Evolutionary conservation across 768 basidiomycete genomes (phyloP), one percentile per base, ranked within the genome.

Genomic region (Coprinopsis strossmayeri): DNA sequence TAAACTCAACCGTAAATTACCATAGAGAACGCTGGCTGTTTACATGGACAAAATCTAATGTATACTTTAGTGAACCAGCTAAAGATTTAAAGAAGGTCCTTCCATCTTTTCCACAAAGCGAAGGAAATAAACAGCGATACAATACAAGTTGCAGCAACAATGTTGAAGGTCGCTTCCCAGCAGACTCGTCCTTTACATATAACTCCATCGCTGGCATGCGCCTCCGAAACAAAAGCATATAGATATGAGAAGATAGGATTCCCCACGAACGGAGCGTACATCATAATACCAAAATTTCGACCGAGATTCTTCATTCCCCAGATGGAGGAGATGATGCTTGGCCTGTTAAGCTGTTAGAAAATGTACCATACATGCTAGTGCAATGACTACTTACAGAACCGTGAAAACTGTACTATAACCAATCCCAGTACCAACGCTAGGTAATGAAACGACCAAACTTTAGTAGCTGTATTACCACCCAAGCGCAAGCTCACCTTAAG

Each of bases 181-280:
- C 89, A 91, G 30, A 59, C 48, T 3, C 67, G 57, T 3, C 89
- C 87, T 35, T 60, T 58, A 55, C 88, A 90, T 2, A 79, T 62
- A 21, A 54, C 63, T 20, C 61, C 69, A n/a, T 60, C 65, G 3
- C 60, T 37, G 7, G 75, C 69, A 50, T 80, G 77, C 2, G 71
- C 64, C 2, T 73, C 74, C 4, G 83, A 75, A 40, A 87, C 59
- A 54, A 82, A 79, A 12, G 89, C 89, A 52, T 89, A 91, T 0
- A 91, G 59, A 61, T 87, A 90, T 2, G 89, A 88, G 61, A 89
- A 90, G 0, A 79, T 28, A 1, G 86, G 78, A 0, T 87, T 88
- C 3, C 87, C 88, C 21, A 80, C 61, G 61, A 90, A 85, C 3
- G 87, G 82, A 0, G 87, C 81, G 55, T 87, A 88, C 41, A 83